These are phyloP conservation scores for Royoungia palumana DNA, from an alignment of 768 basidiomycete genomes.

Conservation along the genomic window DNA sequence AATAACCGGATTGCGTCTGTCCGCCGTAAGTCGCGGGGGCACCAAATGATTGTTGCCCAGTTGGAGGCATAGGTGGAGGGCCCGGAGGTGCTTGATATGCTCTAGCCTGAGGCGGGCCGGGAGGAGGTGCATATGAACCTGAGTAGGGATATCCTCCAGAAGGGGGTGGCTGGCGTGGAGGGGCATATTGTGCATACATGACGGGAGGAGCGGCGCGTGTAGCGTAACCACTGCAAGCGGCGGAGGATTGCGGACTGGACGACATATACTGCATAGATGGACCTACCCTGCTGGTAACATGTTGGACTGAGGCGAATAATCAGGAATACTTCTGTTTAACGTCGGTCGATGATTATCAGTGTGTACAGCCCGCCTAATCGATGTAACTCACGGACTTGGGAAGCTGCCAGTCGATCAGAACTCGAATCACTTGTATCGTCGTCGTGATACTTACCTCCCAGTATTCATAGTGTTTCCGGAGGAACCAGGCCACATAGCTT, in stretches of 20 bases:
- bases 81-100: conserved; percentile 19
- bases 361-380: too few relatives aligned
- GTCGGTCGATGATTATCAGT: too few relatives aligned
- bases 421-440: neutral
- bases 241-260: conserved; percentile 17
- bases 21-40: conserved; percentile 50
- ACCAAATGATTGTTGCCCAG: conserved; percentile 59
- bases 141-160: conserved; percentile 10
- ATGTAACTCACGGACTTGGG: conserved; percentile 13
- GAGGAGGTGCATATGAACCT: conserved; percentile 11
- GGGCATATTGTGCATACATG: conserved; percentile 15
- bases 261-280: neutral
- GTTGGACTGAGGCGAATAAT: neutral
- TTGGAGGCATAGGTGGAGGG: conserved; percentile 53
- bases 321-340: too few relatives aligned
- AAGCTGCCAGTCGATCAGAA: conserved; percentile 3
- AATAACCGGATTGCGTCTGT: conserved; percentile 55
- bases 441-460: conserved; percentile 12
- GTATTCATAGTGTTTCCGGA: neutral
- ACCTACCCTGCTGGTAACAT: conserved; percentile 14
- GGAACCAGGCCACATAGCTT: conserved; percentile 3
- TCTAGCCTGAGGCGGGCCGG: conserved; percentile 12
- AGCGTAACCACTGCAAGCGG: conserved; percentile 33
- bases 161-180: conserved; percentile 7
- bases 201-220: conserved; percentile 9